Evolutionary conservation across 768 basidiomycete genomes (phyloP).

Genomic region (Agaricus subrufescens): DNA sequence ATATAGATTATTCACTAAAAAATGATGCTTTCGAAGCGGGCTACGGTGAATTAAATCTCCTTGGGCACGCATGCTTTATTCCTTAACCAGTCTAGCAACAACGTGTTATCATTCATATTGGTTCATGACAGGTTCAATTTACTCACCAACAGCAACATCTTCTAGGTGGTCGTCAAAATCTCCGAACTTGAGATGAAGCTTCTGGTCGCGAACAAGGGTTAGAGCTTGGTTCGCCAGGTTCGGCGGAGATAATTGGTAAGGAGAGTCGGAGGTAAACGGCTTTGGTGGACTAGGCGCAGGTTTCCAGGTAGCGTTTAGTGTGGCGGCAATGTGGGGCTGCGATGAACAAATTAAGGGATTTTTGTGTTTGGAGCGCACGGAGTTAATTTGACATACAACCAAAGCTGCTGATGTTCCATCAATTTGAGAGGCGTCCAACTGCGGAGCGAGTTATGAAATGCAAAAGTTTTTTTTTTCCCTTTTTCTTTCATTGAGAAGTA

Average conservation of each 20-base stretch:
- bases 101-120: not conserved
- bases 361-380: not conserved
- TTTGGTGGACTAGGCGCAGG: conserved; percentile 27
- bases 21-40: not conserved
- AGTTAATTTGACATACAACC: conserved; percentile 39
- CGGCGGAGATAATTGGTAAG: conserved; percentile 41
- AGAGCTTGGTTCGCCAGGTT: conserved; percentile 44
- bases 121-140: conserved; percentile 13
- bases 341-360: not conserved
- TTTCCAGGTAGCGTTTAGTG: conserved; percentile 39
- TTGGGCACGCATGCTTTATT: conserved; percentile 31
- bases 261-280: conserved; percentile 42
- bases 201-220: conserved; percentile 42
- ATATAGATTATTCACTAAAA: not conserved
- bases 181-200: conserved; percentile 55
- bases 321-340: conserved; percentile 48
- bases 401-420: conserved; percentile 49
- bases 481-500: not conserved
- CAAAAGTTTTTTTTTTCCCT: not conserved
- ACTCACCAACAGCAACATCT: conserved; percentile 54
- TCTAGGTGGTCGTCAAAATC: conserved; percentile 86
- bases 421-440: conserved; percentile 62
- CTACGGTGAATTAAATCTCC: conserved; percentile 12
- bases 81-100: conserved; percentile 37
- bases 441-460: conserved; percentile 5